Conservation (phyloP, 2,329 filamentous ascomycete species). For the Trichoderma pleuroti region DNA sequence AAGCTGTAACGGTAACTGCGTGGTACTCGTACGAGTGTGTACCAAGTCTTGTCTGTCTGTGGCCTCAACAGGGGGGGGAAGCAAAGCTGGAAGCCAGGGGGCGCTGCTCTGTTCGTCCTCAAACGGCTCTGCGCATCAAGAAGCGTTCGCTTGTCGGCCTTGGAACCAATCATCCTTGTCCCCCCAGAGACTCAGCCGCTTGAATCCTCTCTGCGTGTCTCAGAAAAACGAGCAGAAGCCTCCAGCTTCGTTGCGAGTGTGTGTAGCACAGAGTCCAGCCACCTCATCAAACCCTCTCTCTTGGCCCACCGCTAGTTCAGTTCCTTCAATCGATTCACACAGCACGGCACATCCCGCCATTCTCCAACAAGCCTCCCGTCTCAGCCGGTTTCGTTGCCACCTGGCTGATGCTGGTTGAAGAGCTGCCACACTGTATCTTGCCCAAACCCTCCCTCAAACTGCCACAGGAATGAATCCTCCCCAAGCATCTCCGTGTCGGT, state of each 20-base stretch:
- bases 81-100: background rate
- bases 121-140: background rate
- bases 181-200: background rate
- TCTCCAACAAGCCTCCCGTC: background rate
- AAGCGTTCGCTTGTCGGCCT: background rate
- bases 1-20: background rate
- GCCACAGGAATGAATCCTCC: constrained; percentile 33
- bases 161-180: background rate
- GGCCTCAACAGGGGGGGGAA: background rate
- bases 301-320: background rate
- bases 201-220: background rate
- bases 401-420: constrained; percentile 47
- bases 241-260: background rate
- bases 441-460: constrained; percentile 54
- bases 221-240: background rate
- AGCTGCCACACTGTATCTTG: constrained; percentile 55
- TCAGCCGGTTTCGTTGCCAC: constrained; percentile 18
- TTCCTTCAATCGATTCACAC: background rate
- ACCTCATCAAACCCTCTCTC: background rate
- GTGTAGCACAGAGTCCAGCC: background rate
- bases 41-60: background rate
- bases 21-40: background rate
- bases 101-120: background rate
- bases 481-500: constrained; percentile 18
- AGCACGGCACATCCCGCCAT: background rate